Conservation (phyloP, 1,139 yeast species). For the Geotrichum cucujoidarum region DNA sequence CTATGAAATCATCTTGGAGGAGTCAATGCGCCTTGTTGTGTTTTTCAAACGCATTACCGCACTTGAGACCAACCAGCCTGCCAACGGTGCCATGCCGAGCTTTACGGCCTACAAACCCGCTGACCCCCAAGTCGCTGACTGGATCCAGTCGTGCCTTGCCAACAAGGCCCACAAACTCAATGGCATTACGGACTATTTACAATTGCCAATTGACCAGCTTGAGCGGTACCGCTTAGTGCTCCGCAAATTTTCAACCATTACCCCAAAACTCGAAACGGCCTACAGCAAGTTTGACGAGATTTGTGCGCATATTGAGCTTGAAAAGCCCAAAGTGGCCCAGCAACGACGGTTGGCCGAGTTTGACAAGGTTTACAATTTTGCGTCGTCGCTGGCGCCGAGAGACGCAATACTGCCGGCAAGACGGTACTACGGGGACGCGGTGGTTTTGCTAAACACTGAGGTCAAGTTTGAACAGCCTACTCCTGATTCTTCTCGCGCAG, state of each 20-base stretch:
- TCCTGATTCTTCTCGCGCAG: conserved; percentile 15
- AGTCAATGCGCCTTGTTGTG: conserved; percentile 14
- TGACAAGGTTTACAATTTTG: conserved; percentile 12
- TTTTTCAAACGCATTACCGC: conserved; percentile 20
- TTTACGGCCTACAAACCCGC: conserved; percentile 25
- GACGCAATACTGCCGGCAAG: conserved; percentile 6
- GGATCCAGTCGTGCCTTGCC: conserved; percentile 22
- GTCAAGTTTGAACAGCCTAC: conserved; percentile 12
- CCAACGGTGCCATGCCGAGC: conserved; percentile 19
- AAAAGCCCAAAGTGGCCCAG: conserved; percentile 17
- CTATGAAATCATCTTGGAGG: conserved; percentile 21
- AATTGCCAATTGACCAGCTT: conserved; percentile 23
- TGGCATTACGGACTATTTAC: conserved; percentile 25
- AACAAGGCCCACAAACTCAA: conserved; percentile 23
- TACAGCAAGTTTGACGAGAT: conserved; percentile 10
- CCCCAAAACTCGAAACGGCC: conserved; percentile 4
- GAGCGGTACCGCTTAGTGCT: conserved; percentile 14
- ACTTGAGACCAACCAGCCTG: conserved; percentile 20
- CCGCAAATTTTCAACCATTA: conserved; percentile 8
- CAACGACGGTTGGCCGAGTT: conserved; percentile 16
- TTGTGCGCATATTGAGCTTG: conserved; percentile 14
- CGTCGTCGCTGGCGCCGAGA: neutral
- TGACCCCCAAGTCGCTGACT: conserved; percentile 28
- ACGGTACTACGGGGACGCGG: conserved; percentile 17
- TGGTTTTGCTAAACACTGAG: conserved; percentile 13